phyloP scores from a whole-genome alignment of 2,329 filamentous ascomycete genomes.

The Fusarium pseudoanthophilum region DNA sequence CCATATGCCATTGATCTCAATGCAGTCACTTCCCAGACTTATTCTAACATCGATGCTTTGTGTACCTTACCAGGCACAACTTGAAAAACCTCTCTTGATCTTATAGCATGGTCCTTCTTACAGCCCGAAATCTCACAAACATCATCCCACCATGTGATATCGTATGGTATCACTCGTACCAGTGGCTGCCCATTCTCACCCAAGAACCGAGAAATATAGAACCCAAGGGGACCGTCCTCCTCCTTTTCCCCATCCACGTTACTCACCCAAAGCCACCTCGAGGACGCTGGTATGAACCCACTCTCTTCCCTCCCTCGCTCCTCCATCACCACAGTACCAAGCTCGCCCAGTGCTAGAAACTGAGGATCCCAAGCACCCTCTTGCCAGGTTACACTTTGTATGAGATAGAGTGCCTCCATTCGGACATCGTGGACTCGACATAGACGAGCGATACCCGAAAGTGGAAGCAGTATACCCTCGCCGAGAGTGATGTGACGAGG shows the following conservation, averaged over 20 bases:
- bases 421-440: background rate
- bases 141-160: background rate
- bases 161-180: background rate
- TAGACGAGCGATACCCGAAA: background rate
- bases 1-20: background rate
- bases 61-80: accelerated
- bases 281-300: background rate
- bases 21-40: background rate
- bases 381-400: background rate
- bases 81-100: background rate
- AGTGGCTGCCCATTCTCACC: background rate
- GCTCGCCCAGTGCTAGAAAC: background rate
- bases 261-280: background rate
- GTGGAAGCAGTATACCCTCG: background rate
- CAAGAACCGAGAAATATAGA: background rate
- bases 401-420: background rate
- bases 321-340: background rate
- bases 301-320: background rate
- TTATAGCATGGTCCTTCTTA: background rate
- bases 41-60: accelerated
- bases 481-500: background rate
- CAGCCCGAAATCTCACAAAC: background rate
- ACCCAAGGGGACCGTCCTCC: background rate
- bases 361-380: background rate
- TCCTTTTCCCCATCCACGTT: background rate